These are phyloP conservation scores for Penicillium hordei DNA, from an alignment of 2,329 filamentous ascomycete species.

Conservation along the genomic window DNA sequence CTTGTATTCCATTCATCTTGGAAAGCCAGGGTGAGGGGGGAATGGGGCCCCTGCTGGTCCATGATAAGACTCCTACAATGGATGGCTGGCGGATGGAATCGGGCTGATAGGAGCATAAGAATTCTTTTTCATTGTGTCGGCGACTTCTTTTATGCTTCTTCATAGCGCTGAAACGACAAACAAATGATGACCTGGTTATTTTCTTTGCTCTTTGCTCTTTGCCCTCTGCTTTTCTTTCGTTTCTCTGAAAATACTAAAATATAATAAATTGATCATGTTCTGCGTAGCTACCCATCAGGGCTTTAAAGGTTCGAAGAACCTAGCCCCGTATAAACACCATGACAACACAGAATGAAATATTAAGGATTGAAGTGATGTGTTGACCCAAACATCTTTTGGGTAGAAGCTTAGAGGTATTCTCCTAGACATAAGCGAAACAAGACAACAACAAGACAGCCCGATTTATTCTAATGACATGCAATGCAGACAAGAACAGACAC, in stretches of 20 bases:
- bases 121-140: slow-evolving; percentile 17
- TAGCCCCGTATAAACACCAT: background rate
- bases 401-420: background rate
- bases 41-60: background rate
- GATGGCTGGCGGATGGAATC: slow-evolving; percentile 2
- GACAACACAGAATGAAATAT: background rate
- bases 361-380: background rate
- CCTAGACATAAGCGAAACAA: background rate
- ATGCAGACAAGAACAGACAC: background rate
- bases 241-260: background rate
- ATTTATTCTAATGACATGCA: background rate
- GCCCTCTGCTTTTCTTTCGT: background rate
- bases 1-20: background rate
- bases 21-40: background rate
- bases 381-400: background rate
- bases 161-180: slow-evolving; percentile 32
- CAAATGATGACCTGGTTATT: slow-evolving; percentile 30
- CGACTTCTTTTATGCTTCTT: slow-evolving; percentile 23
- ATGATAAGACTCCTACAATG: background rate
- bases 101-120: slow-evolving; percentile 16
- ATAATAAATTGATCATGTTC: background rate
- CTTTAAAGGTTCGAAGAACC: background rate
- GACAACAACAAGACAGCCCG: background rate
- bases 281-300: background rate
- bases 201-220: background rate